A percentile compares a stretch with the other conserved stretches of the same genome.
These are phyloP conservation scores for Miamiensis avidus DNA, from an alignment of 169 alveolate species.

Conservation along the genomic window DNA sequence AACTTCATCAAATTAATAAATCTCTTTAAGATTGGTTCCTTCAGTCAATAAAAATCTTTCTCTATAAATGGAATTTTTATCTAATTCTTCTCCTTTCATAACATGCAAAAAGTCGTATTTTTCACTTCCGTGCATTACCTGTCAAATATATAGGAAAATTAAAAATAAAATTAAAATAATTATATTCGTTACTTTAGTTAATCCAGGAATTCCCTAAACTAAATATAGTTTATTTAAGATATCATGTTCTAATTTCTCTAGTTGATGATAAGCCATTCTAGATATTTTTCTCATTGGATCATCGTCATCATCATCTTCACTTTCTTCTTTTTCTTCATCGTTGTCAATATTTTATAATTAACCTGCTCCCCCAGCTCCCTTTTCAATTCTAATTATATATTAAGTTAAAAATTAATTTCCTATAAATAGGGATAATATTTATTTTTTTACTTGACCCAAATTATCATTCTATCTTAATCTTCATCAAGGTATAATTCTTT, in stretches of 20 bases:
- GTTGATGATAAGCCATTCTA: not conserved
- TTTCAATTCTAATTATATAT: too few relatives aligned
- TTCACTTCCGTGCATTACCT: not conserved
- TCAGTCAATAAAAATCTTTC: slow-evolving; percentile 99
- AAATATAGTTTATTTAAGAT: too few relatives aligned
- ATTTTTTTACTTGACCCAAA: too few relatives aligned
- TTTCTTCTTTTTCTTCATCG: not conserved
- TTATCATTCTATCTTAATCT: too few relatives aligned
- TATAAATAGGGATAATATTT: too few relatives aligned
- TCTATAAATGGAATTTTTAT: slow-evolving; percentile 39
- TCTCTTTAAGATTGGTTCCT: slow-evolving; percentile 97
- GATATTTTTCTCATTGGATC: not conserved
- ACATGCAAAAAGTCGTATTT: not conserved
- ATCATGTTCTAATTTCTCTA: not conserved
- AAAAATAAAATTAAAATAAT: too few relatives aligned
- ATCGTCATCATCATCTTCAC: not conserved
- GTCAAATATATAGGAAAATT: too few relatives aligned
- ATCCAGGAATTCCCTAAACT: not conserved
- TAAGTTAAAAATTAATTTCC: too few relatives aligned
- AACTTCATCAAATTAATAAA: slow-evolving; percentile 90
- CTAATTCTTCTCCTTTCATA: not conserved
- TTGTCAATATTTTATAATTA: too few relatives aligned
- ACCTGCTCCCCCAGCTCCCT: not conserved
- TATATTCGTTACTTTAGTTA: not conserved
- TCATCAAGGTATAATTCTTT: too few relatives aligned